A percentile compares a stretch with the other conserved stretches of the same genome.
phyloP scores from a whole-genome alignment of 2,329 filamentous ascomycete species.

The Emergomyces orientalis region DNA sequence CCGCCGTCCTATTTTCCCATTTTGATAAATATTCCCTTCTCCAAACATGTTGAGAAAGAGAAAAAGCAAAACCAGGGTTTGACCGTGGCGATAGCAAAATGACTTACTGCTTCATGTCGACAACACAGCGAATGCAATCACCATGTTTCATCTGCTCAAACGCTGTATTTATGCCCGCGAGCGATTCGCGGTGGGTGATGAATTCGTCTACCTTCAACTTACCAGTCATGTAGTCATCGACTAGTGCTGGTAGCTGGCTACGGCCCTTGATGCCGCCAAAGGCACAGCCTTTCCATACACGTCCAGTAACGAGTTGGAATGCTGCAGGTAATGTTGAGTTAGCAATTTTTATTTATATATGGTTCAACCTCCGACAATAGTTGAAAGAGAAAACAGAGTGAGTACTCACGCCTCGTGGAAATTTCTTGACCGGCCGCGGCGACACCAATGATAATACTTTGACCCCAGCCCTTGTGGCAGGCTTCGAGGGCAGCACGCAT shows the following conservation, averaged over 20 bases:
- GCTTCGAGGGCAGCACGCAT: constrained; percentile 95
- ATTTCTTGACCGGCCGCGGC: constrained; percentile 96
- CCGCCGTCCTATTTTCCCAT: not conserved
- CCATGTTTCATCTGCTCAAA: constrained; percentile 93
- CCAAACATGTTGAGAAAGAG: not conserved
- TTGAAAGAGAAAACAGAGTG: not conserved
- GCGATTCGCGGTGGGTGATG: constrained; percentile 86
- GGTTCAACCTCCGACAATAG: not conserved
- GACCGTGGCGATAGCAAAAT: not conserved
- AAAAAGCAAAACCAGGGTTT: not conserved
- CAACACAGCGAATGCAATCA: constrained; percentile 93
- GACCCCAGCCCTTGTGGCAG: constrained; percentile 98
- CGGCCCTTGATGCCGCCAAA: constrained; percentile 98
- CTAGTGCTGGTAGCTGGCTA: constrained; percentile 76
- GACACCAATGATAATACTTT: constrained; percentile 96
- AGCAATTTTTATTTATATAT: not conserved
- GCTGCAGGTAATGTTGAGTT: constrained; percentile 43
- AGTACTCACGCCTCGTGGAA: constrained; percentile 70
- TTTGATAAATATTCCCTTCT: not conserved
- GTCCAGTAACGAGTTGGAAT: constrained; percentile 96
- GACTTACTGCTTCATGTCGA: constrained; percentile 48
- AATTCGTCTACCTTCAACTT: constrained; percentile 98
- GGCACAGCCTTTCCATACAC: constrained; percentile 95
- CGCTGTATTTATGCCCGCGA: constrained; percentile 76
- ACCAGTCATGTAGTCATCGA: constrained; percentile 80